Evolutionary conservation across 768 basidiomycete genomes (phyloP).

Genomic region (Leccinum incarnatum): DNA sequence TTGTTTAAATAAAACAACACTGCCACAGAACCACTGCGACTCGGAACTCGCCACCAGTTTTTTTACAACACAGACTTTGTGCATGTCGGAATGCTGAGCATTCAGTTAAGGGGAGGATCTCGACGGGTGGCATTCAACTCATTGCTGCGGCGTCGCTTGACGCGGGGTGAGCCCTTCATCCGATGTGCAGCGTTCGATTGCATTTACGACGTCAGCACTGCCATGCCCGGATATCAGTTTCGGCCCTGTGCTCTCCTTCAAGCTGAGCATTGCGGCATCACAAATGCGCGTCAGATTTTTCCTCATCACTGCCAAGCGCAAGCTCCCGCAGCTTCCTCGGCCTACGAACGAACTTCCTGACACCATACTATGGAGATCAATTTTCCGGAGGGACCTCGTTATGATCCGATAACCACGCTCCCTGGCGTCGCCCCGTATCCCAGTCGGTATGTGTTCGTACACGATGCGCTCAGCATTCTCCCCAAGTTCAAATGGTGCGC

Average conservation of each 20-base stretch:
- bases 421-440: slow-evolving; percentile 52
- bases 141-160: slow-evolving; percentile 54
- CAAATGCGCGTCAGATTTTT: slow-evolving; percentile 49
- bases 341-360: slow-evolving; percentile 44
- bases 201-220: background rate
- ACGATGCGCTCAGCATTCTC: slow-evolving; percentile 74
- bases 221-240: slow-evolving; percentile 39
- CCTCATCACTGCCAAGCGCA: slow-evolving; percentile 40
- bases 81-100: slow-evolving; percentile 31
- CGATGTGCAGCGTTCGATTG: background rate
- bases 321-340: slow-evolving; percentile 39
- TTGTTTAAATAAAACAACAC: too few species aligned
- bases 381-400: slow-evolving; percentile 38
- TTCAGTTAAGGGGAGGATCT: slow-evolving; percentile 57
- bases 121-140: slow-evolving; percentile 74
- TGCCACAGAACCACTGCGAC: too few species aligned
- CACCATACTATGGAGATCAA: slow-evolving; percentile 47
- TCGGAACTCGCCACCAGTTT: slow-evolving; percentile 9
- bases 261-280: slow-evolving; percentile 48
- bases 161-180: slow-evolving; percentile 51
- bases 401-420: slow-evolving; percentile 45
- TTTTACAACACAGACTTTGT: slow-evolving; percentile 39
- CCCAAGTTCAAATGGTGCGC: slow-evolving; percentile 70
- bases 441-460: slow-evolving; percentile 50
- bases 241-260: slow-evolving; percentile 40